Base-by-base conservation (phyloP, 129 eudicot species). In the Scalesia atractyloides region DNA sequence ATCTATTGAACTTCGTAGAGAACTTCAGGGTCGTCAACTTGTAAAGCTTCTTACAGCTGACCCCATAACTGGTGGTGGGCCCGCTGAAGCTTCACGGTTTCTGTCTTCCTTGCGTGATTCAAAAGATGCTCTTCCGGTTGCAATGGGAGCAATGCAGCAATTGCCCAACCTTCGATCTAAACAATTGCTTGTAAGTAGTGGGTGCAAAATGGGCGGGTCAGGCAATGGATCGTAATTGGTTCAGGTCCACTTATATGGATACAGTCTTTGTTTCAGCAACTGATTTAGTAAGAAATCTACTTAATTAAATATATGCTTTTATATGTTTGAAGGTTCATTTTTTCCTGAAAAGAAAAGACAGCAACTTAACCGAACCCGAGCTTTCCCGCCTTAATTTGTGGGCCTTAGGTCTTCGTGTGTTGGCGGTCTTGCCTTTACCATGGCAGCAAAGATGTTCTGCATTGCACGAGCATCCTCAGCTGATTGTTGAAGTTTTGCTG, bases 381-480 rank as follows among this genome's bases (percentile, higher is more conserved):
- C 94, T 95, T 59, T 83, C 96, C 65, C 78, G 96, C 77, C 89
- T 95, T 47, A 95, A 91, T 75, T 83, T 93, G 39, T 95, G 99
- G 99, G 99, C 99, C 62, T 80, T 90, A 75, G 99, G 99, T 51
- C 94, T 95, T 52, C 92, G 92, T 65, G 99, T 95, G 43, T 86
- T 95, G 82, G 95, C 97, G 24, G 82, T 95, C n/a, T 82, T 95
- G 85, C 99, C 99, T 46, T 76, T 95, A 65, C 99, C 97, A 63
- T 95, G 97, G 99, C 99, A 95, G 81, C 99, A 95, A 75, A 90
- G 96, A 82, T 95, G 99, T 51, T 95, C 99, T 59, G 81, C 97
- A 22, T 84, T 95, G 41, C 99, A 95, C 44, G 99, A 91, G 82
- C 97, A 95, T 83, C 97, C 99, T 56, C 97, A 90, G 48, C 69